phyloP scores from a whole-genome alignment of 768 basidiomycete species.

The Suillus americanus region DNA sequence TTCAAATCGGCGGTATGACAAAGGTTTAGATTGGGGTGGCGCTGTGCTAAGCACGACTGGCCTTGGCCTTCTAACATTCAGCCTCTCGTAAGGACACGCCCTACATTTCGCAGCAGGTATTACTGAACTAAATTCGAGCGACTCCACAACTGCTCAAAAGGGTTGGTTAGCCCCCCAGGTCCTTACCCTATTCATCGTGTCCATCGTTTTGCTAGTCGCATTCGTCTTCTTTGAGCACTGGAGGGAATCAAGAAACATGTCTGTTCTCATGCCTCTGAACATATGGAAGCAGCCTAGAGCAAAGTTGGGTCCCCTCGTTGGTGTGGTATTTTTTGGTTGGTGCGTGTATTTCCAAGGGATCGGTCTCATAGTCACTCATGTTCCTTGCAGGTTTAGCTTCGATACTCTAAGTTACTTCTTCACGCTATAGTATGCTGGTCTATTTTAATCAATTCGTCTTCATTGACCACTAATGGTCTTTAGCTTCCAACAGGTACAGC shows the following conservation, averaged over 20 bases:
- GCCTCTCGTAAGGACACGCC: slow-evolving; percentile 28
- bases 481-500: slow-evolving; percentile 34
- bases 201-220: slow-evolving; percentile 24
- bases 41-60: slow-evolving; percentile 32
- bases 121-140: slow-evolving; percentile 16
- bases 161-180: slow-evolving; percentile 36
- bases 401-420: slow-evolving; percentile 33
- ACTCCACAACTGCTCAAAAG: slow-evolving; percentile 29
- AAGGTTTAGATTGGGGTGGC: slow-evolving; percentile 37
- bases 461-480: neutral
- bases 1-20: slow-evolving; percentile 23
- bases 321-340: slow-evolving; percentile 34
- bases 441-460: neutral
- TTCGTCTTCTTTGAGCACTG: slow-evolving; percentile 32
- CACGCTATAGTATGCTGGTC: slow-evolving; percentile 25
- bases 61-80: slow-evolving; percentile 34
- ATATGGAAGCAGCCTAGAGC: slow-evolving; percentile 32
- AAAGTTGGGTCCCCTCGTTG: slow-evolving; percentile 29
- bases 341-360: neutral
- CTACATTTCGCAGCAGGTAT: neutral
- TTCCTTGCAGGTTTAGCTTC: slow-evolving; percentile 26
- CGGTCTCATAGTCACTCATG: neutral
- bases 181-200: slow-evolving; percentile 27
- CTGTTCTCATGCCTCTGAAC: slow-evolving; percentile 33
- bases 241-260: slow-evolving; percentile 24